Evolutionary conservation across 306 rosid genomes (phyloP).

Genomic region (Prinsepia uniflora): DNA sequence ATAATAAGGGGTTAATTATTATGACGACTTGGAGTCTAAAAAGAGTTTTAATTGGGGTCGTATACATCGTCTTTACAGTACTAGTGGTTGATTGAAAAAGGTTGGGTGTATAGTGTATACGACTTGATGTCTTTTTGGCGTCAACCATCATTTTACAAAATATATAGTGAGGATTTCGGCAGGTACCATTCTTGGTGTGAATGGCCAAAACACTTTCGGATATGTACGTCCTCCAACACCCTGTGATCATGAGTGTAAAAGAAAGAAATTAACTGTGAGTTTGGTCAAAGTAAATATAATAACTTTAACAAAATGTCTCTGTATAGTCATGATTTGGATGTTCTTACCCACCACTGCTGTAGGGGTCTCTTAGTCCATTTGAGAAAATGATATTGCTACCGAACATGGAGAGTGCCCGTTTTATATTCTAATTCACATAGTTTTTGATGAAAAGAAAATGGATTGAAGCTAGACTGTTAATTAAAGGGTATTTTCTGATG

Average conservation of each 20-base stretch:
- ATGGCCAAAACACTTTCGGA: conserved; percentile 45
- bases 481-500: too few relatives aligned
- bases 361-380: conserved; percentile 70
- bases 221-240: conserved; percentile 42
- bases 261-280: not conserved
- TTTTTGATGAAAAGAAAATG: not conserved
- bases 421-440: conserved; percentile 42
- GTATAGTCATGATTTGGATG: not conserved
- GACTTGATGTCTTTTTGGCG: not conserved
- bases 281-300: not conserved
- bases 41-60: too few relatives aligned
- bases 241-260: conserved; percentile 23
- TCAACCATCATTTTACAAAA: too few relatives aligned
- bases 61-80: too few relatives aligned
- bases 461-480: too few relatives aligned
- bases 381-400: conserved; percentile 82
- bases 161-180: not conserved
- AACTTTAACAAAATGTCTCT: not conserved
- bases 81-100: too few relatives aligned
- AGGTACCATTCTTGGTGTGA: conserved; percentile 33
- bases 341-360: conserved; percentile 65
- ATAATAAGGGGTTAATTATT: too few relatives aligned
- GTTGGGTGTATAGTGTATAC: too few relatives aligned
- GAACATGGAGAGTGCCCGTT: conserved; percentile 44
- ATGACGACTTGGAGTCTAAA: too few relatives aligned